Conservation (phyloP, 2,329 filamentous ascomycete species). For the Penicillium sp. region DNA sequence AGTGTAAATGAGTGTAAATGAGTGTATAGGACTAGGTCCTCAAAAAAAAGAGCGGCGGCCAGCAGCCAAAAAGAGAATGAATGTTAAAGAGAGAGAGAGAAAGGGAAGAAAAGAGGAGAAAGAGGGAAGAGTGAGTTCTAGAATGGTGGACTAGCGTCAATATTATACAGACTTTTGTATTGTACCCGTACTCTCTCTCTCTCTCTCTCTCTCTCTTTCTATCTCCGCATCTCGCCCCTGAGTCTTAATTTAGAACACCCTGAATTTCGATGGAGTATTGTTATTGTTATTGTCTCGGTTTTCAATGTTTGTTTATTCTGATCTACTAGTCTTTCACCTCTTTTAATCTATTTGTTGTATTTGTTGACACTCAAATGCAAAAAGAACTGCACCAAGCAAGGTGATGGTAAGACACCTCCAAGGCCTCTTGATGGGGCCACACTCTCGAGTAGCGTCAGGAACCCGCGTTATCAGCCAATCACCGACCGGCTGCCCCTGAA, state of each 20-base stretch:
- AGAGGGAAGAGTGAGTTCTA: slow-evolving; percentile 23
- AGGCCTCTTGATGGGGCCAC: background rate
- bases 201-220: too few species aligned
- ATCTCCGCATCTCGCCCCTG: slow-evolving; percentile 18
- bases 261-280: background rate
- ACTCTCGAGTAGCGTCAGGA: slow-evolving; percentile 26
- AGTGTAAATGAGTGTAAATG: slow-evolving; percentile 5
- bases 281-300: slow-evolving; percentile 2
- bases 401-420: slow-evolving; percentile 12
- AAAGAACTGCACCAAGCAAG: slow-evolving; percentile 16
- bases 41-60: slow-evolving; percentile 31
- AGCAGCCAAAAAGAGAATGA: slow-evolving; percentile 25
- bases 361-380: slow-evolving; percentile 2
- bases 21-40: slow-evolving; percentile 18
- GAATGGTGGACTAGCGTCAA: slow-evolving; percentile 15
- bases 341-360: slow-evolving; percentile 1
- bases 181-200: background rate
- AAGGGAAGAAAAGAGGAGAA: slow-evolving; percentile 23
- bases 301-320: background rate
- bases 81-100: slow-evolving; percentile 16
- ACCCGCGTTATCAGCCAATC: slow-evolving; percentile 27
- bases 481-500: slow-evolving; percentile 21
- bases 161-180: slow-evolving; percentile 6
- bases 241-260: slow-evolving; percentile 9
- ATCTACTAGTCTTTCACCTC: background rate